Base-by-base conservation (phyloP, 139 green algal genomes). In the Coelastrella sp. region DNA sequence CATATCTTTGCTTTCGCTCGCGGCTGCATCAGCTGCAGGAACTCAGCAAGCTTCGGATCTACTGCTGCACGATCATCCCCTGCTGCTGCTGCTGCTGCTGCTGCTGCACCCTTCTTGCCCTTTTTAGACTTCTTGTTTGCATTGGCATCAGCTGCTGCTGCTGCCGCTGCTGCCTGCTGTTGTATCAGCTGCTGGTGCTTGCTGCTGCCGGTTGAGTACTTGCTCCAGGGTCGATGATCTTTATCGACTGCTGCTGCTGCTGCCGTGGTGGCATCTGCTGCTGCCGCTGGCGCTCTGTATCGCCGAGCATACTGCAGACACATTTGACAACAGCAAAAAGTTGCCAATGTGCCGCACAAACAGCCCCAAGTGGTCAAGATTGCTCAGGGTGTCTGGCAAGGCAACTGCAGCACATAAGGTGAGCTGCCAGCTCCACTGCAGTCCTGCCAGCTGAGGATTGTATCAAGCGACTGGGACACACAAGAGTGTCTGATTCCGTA, bases 11-110 rank as follows among this genome's bases (percentile, higher is more conserved):
- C 92, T 79, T 96, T 96, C 65, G 74, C 89, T 4, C 96, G 94
- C 0, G 97, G 97, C 91, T 97, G 90, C 97, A 99, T 99, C 13
- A 99, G 82, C 66, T 96, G 91, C 91, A 99, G 83, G 83, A 99
- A 99, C 95, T 99, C 98, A 7, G 92, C 84, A 80, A 99, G 94
- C 94, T 97, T 92, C 0, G 95, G 93, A 91, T 99, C 87, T 32
- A 32, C 87, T 23, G 76, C 73, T 47, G 65, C 78, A 14, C 78
- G 11, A 14, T 76, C 65, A 47, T 74, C 66, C 66, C 47, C 77
- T 88, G 78, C 83, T 91, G 61, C 73, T 88, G n/a, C n/a, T n/a
- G n/a, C 80, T 80, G 61, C 78, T 89, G 80, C 84, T 92, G 65
- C 75, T 89, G 61, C 19, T 19, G 59, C 61, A 13, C 89, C 71